A percentile compares a stretch with the other conserved stretches of the same genome.
Conservation (phyloP, 345 rosid genomes). For the Brassica rapa region DNA sequence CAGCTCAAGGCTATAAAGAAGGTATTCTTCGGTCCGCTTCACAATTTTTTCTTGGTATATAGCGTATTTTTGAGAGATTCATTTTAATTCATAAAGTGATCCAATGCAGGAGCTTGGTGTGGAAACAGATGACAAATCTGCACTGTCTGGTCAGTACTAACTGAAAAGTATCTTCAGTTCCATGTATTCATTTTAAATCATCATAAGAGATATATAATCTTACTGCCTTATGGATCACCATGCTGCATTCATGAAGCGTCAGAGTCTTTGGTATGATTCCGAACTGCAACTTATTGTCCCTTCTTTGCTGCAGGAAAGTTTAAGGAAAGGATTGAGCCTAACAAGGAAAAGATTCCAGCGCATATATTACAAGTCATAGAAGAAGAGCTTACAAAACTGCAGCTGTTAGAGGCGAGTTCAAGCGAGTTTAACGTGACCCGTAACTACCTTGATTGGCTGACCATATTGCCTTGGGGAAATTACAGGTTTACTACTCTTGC, state of each 20-base stretch:
- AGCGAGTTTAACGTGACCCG: constrained; percentile 99
- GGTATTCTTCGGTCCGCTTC: constrained; percentile 48
- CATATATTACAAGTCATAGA: constrained; percentile 93
- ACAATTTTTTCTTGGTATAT: constrained; percentile 13
- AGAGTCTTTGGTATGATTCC: not conserved
- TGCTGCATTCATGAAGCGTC: constrained; percentile 1
- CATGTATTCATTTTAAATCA: constrained; percentile 15
- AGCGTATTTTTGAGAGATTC: constrained; percentile 19
- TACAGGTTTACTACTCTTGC: constrained; percentile 63
- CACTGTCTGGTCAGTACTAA: constrained; percentile 76
- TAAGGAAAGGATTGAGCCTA: constrained; percentile 89
- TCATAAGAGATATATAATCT: not conserved
- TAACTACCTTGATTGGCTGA: constrained; percentile 98
- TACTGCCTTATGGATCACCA: not conserved
- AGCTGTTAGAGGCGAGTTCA: constrained; percentile 98
- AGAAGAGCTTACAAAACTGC: constrained; percentile 97
- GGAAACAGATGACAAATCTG: constrained; percentile 98
- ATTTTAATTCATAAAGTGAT: constrained; percentile 22
- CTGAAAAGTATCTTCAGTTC: constrained; percentile 8
- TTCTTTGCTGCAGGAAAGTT: constrained; percentile 73
- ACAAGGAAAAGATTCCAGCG: constrained; percentile 79
- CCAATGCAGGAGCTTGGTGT: constrained; percentile 85
- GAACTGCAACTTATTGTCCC: constrained; percentile 1
- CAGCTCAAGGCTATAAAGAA: constrained; percentile 99
- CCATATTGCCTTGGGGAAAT: constrained; percentile 94